A percentile compares a stretch with the other conserved stretches of the same genome.
These are phyloP conservation scores for Pseudogymnoascus sp. DNA, from an alignment of 2,329 filamentous ascomycete species.

Conservation along the genomic window DNA sequence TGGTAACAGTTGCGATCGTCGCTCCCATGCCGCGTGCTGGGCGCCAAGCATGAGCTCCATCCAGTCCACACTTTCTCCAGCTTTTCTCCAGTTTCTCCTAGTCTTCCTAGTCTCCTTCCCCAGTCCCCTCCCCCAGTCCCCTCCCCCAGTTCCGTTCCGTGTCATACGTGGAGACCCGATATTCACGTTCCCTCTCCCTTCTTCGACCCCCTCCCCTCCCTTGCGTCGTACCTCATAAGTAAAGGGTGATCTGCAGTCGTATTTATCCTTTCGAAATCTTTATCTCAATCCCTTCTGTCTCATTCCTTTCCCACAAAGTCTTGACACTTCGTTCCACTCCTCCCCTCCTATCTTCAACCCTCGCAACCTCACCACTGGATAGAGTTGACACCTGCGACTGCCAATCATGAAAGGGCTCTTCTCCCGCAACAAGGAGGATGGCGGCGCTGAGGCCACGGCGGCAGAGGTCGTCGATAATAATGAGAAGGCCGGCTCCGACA, in stretches of 20 bases:
- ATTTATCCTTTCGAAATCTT: conserved; percentile 7
- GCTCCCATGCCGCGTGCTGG: neutral
- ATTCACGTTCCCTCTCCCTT: neutral
- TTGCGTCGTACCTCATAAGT: neutral
- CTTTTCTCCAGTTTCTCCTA: conserved; percentile 2
- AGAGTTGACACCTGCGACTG: neutral
- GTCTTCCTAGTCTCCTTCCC: neutral
- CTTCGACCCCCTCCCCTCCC: neutral
- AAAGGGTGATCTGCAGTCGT: conserved; percentile 5
- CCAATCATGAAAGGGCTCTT: neutral
- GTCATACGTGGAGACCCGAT: neutral
- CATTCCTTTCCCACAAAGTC: neutral
- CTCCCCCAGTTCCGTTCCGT: neutral
- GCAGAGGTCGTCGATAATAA: neutral
- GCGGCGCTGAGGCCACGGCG: neutral
- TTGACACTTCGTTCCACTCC: neutral
- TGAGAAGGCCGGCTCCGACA: neutral
- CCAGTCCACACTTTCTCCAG: conserved; percentile 1
- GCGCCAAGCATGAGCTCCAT: neutral
- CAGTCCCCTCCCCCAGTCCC: neutral
- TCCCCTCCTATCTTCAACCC: neutral
- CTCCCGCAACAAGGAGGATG: neutral
- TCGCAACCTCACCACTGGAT: neutral
- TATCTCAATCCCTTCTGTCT: neutral
- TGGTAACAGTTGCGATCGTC: conserved; percentile 7